Evolutionary conservation across 768 basidiomycete genomes (phyloP).

Genomic region (Gloeostereum incarnatum): DNA sequence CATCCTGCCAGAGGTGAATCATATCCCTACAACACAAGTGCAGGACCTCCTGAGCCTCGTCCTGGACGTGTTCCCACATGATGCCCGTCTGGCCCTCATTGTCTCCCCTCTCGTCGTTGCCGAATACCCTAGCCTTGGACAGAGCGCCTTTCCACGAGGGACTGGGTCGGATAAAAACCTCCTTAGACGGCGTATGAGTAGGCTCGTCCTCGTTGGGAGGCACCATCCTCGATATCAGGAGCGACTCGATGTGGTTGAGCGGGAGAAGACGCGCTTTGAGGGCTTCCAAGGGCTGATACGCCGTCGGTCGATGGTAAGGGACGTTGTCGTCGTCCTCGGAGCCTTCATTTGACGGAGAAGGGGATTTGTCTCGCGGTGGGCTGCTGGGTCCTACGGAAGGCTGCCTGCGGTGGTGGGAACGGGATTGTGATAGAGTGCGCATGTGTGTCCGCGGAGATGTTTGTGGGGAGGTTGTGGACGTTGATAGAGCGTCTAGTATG

Average conservation of each 20-base stretch:
- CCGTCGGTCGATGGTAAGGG: conserved; percentile 11
- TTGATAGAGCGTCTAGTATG: conserved; percentile 50
- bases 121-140: conserved; percentile 29
- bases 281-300: conserved; percentile 31
- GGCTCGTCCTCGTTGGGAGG: conserved; percentile 58
- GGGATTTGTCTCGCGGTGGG: conserved; percentile 14
- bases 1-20: conserved; percentile 59
- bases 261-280: conserved; percentile 56
- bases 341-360: conserved; percentile 12
- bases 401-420: conserved; percentile 18
- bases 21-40: conserved; percentile 55
- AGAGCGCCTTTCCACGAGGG: conserved; percentile 57
- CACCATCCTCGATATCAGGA: conserved; percentile 62
- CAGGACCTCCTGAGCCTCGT: conserved; percentile 53
- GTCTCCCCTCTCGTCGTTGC: conserved; percentile 1
- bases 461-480: conserved; percentile 21
- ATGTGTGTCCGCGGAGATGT: conserved; percentile 12
- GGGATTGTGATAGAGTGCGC: conserved; percentile 9
- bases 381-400: conserved; percentile 6
- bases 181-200: conserved; percentile 27
- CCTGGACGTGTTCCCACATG: conserved; percentile 37
- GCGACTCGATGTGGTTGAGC: conserved; percentile 58
- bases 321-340: conserved; percentile 10
- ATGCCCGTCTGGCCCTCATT: conserved; percentile 28
- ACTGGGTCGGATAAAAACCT: conserved; percentile 58